Evolutionary conservation across 73 alveolate species (phyloP).

Genomic region (Tetrahymena malaccensis): DNA sequence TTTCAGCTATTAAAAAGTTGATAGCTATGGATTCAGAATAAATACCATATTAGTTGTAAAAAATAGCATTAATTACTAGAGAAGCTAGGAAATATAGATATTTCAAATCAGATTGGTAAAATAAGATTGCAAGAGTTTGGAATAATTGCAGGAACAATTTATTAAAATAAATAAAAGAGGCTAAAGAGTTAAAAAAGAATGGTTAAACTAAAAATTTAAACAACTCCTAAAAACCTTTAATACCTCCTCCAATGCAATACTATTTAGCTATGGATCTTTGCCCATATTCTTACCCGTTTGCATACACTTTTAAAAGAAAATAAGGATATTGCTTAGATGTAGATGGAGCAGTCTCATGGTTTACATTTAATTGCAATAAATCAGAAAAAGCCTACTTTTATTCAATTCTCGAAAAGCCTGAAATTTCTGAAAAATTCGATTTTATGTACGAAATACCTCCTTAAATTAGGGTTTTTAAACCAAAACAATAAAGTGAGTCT

Average conservation of each 20-base stretch:
- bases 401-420: neutral
- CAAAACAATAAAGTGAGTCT: neutral
- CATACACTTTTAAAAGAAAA: neutral
- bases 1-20: neutral
- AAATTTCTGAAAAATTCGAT: neutral
- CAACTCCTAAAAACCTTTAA: neutral
- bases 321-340: neutral
- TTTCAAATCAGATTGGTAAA: neutral
- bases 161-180: neutral
- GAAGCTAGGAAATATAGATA: neutral
- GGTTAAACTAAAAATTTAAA: neutral
- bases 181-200: neutral
- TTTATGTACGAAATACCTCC: neutral
- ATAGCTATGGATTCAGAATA: neutral
- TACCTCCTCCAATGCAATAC: neutral
- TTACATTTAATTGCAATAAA: neutral
- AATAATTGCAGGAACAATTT: neutral
- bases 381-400: neutral
- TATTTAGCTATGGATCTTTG: neutral
- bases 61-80: neutral
- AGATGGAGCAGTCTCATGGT: neutral
- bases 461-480: neutral
- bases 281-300: neutral
- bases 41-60: neutral
- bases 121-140: neutral